Percentiles rank a stretch among this genome's conserved stretches.
These are phyloP conservation scores for Debaryomyces udenii DNA, from an alignment of 1,139 yeast species.

Conservation along the genomic window DNA sequence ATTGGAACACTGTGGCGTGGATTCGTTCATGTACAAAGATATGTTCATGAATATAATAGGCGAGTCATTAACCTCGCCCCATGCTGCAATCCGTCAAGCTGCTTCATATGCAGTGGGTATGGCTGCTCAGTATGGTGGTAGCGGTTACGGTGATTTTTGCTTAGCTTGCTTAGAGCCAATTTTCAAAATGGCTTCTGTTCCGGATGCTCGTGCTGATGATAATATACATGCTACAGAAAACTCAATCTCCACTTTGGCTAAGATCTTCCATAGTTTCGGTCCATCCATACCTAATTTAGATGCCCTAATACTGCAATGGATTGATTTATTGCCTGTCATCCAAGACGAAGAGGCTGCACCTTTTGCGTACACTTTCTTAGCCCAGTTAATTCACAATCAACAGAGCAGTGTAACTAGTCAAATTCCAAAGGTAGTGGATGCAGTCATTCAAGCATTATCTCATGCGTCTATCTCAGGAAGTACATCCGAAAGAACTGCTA, in stretches of 20 bases:
- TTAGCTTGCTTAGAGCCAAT: slow-evolving; percentile 72
- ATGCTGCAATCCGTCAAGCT: slow-evolving; percentile 82
- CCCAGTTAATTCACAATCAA: slow-evolving; percentile 69
- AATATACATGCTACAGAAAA: slow-evolving; percentile 88
- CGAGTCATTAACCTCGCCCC: slow-evolving; percentile 64
- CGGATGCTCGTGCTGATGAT: slow-evolving; percentile 87
- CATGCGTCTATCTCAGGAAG: slow-evolving; percentile 70
- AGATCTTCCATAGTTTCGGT: slow-evolving; percentile 64
- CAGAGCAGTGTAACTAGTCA: slow-evolving; percentile 65
- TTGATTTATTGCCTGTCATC: slow-evolving; percentile 76
- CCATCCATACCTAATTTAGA: slow-evolving; percentile 62
- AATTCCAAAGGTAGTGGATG: slow-evolving; percentile 67
- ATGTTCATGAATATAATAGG: slow-evolving; percentile 64
- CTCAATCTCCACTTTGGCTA: slow-evolving; percentile 81
- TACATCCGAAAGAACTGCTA: slow-evolving; percentile 66
- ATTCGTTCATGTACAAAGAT: slow-evolving; percentile 65
- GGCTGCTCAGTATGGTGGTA: slow-evolving; percentile 81
- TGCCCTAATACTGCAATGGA: slow-evolving; percentile 72
- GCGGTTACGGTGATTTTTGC: slow-evolving; percentile 62
- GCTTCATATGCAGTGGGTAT: slow-evolving; percentile 85
- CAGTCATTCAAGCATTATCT: slow-evolving; percentile 75
- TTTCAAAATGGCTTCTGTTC: slow-evolving; percentile 71
- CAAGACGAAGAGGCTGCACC: slow-evolving; percentile 91
- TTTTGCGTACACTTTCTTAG: slow-evolving; percentile 76
- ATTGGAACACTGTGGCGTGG: slow-evolving; percentile 75